Conservation (phyloP, 2,329 filamentous ascomycete genomes). For the Emmonsiellopsis sp. region DNA sequence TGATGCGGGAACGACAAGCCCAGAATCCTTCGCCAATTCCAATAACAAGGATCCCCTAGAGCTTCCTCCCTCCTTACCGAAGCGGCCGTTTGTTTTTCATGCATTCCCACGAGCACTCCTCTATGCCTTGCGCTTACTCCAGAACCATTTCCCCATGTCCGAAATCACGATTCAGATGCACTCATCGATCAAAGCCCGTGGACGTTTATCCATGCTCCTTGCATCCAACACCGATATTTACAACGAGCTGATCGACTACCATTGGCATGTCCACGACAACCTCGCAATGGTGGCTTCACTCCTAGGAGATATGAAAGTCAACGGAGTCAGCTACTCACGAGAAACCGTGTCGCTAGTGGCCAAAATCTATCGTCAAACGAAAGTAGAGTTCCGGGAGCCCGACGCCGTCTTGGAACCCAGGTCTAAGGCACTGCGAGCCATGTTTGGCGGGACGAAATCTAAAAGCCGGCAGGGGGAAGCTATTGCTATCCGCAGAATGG, state of each 20-base stretch:
- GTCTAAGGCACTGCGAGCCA: no score
- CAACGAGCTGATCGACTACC: constrained; percentile 35
- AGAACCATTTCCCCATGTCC: constrained; percentile 32
- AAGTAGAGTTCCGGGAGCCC: constrained; percentile 11
- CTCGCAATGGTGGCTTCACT: constrained; percentile 31
- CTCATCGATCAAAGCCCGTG: constrained; percentile 30
- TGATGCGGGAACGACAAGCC: not conserved
- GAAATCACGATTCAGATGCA: constrained; percentile 32
- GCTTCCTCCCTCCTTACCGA: constrained; percentile 24
- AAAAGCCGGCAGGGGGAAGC: no score
- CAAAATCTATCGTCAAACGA: constrained; percentile 20
- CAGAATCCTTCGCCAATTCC: not conserved
- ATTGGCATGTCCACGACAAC: constrained; percentile 34
- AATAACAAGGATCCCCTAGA: constrained; percentile 12
- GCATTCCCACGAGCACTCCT: constrained; percentile 36
- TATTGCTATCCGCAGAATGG: no score
- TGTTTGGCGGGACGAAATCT: no score
- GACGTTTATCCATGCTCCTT: constrained; percentile 34
- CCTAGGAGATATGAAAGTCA: constrained; percentile 36
- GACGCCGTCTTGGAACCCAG: not conserved
- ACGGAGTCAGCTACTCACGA: constrained; percentile 28
- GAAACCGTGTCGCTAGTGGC: constrained; percentile 25
- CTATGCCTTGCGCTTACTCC: constrained; percentile 31
- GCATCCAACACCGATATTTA: constrained; percentile 34
- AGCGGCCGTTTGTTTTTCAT: constrained; percentile 23